Base-by-base conservation (phyloP, 73 alveolate genomes). In the Tetrahymena elliotti region DNA sequence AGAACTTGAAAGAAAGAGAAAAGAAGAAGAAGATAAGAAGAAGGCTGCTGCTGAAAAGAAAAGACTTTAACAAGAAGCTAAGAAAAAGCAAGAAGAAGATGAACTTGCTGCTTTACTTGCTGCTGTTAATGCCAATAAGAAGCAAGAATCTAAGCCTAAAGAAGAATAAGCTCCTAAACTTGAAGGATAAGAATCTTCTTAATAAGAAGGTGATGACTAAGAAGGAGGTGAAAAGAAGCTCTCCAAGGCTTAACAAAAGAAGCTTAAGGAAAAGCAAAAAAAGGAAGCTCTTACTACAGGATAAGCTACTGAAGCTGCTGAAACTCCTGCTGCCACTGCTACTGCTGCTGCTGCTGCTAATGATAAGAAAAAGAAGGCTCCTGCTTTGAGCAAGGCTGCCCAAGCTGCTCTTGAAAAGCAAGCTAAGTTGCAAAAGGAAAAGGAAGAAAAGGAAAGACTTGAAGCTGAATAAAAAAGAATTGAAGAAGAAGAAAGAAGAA, bases 11-110 rank as follows among this genome's bases (percentile, higher is more conserved):
- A 92, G 53, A 82, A 97, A 95, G 33, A 95, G 94, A 82, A 98
- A 97, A 3, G 98, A 97, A 41, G 98, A 97, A 18, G 99, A 97
- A 83, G 98, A 96, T 18, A 96, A 38, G n/a, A 93, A 95, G 84
- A 96, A 95, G 92, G 95, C 97, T 94, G 94, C 97, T 93, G 93
- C 94, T 84, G 96, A 97, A 96, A 68, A 54, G 37, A 93, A 94
- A 83, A 95, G 94, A 37, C 95, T 95, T 15, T 68, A 96, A 94
- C 84, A 93, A 10, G 94, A 97, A 84, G 97, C 96, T 41, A 84
- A 96, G 93, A 95, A 97, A 92, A 36, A 15, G 52, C 93, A 96
- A 47, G 98, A 97, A 84, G 96, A 97, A 96, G 97, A 93, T n/a
- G 97, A 95, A 39, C 96, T 97, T 93, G 98, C 95, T 13, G 98